phyloP scores from a whole-genome alignment of 2,329 filamentous ascomycete genomes.

The Penicillium fuscoglaucum region DNA sequence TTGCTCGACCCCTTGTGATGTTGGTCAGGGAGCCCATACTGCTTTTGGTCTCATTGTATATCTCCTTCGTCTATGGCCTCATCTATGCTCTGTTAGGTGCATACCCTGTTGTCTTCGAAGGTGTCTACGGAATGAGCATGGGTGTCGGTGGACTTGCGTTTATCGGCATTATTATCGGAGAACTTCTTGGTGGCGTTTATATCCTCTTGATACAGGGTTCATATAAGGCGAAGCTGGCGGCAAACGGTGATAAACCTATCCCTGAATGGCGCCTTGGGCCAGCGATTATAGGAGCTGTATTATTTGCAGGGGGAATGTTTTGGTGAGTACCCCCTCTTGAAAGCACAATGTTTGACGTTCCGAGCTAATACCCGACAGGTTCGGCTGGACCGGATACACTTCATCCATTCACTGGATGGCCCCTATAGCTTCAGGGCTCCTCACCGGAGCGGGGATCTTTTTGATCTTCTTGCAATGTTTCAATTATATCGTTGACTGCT shows the following conservation, averaged over 20 bases:
- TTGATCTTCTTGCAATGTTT: slow-evolving; percentile 57
- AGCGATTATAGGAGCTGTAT: slow-evolving; percentile 53
- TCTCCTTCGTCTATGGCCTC: slow-evolving; percentile 35
- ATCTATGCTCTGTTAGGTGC: slow-evolving; percentile 37
- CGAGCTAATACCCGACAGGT: slow-evolving; percentile 5
- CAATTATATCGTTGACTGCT: slow-evolving; percentile 62
- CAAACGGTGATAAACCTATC: slow-evolving; percentile 60
- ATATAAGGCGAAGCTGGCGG: slow-evolving; percentile 68
- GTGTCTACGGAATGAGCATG: slow-evolving; percentile 54
- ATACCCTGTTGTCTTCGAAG: slow-evolving; percentile 39
- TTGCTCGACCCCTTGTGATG: slow-evolving; percentile 42
- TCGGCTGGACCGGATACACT: slow-evolving; percentile 70
- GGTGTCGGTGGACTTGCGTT: slow-evolving; percentile 78
- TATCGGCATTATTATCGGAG: slow-evolving; percentile 77
- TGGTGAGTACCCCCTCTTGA: slow-evolving; percentile 46
- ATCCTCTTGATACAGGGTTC: slow-evolving; percentile 65
- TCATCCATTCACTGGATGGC: slow-evolving; percentile 43
- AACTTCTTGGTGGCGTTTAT: slow-evolving; percentile 65
- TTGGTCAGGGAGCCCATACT: slow-evolving; percentile 42
- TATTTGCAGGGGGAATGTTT: slow-evolving; percentile 64
- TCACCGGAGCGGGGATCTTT: slow-evolving; percentile 58
- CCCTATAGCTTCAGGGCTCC: slow-evolving; percentile 47
- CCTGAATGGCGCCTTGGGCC: slow-evolving; percentile 59
- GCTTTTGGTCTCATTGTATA: slow-evolving; percentile 34
- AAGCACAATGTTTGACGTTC: not conserved